Conservation (phyloP, 352 stramenopile genomes). For the Phytophthora pistaciae region DNA sequence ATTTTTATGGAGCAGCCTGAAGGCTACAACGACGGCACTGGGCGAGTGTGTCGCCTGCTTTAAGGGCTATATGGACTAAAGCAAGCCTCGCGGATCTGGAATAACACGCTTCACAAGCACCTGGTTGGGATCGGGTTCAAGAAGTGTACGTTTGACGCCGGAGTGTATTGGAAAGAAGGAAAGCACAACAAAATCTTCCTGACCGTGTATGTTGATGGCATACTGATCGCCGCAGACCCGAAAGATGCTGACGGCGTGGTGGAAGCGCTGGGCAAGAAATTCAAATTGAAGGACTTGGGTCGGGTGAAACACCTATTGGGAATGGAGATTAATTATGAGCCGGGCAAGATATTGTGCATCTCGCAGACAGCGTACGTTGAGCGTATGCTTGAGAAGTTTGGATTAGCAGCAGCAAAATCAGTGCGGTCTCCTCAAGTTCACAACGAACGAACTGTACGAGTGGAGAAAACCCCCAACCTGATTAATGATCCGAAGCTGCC, state of each 20-base stretch:
- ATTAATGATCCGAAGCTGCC: background rate
- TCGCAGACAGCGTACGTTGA: background rate
- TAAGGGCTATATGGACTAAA: constrained; percentile 13
- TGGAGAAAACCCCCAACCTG: background rate
- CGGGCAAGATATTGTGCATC: background rate
- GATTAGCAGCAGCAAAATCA: background rate
- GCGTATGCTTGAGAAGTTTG: background rate
- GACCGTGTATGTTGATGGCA: background rate
- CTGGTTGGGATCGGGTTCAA: constrained; percentile 1
- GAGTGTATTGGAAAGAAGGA: background rate
- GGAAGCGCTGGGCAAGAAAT: background rate
- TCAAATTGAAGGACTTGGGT: background rate
- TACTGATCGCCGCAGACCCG: background rate
- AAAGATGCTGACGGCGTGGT: background rate
- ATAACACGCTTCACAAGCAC: constrained; percentile 6
- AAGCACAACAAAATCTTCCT: background rate
- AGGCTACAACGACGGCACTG: constrained; percentile 2
- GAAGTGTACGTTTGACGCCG: background rate
- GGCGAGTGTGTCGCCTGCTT: background rate
- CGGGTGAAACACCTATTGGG: background rate
- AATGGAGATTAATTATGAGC: background rate
- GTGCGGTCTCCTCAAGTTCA: background rate
- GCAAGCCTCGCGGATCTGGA: constrained; percentile 5
- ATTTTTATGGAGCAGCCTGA: background rate
- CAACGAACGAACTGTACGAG: background rate